Evolutionary conservation across 495 filamentous ascomycete genomes (phyloP).

Genomic region (Ramalina intermedia): DNA sequence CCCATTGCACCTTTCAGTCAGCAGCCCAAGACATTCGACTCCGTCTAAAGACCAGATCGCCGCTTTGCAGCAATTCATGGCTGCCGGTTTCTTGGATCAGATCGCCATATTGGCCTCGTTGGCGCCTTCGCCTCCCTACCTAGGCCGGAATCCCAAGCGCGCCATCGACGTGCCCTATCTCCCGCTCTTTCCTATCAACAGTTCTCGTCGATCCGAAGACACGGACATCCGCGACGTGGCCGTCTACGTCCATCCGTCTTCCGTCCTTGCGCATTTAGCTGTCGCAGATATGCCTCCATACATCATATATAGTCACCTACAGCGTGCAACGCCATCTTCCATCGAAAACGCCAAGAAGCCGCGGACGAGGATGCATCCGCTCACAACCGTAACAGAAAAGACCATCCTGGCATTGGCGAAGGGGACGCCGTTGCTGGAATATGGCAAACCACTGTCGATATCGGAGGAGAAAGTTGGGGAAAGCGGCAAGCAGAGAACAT

Average conservation of each 20-base stretch:
- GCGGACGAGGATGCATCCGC: slow-evolving; percentile 76
- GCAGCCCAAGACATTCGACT: slow-evolving; percentile 47
- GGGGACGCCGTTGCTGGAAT: slow-evolving; percentile 70
- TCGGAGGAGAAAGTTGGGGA: slow-evolving; percentile 39
- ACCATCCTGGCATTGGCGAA: slow-evolving; percentile 71
- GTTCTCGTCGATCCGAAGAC: slow-evolving; percentile 24
- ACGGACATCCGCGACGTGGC: slow-evolving; percentile 31
- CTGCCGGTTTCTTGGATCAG: slow-evolving; percentile 89
- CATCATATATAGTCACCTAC: slow-evolving; percentile 74
- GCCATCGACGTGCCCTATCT: slow-evolving; percentile 85
- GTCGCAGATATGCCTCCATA: slow-evolving; percentile 67
- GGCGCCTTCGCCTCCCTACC: slow-evolving; percentile 55
- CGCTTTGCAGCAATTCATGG: slow-evolving; percentile 77
- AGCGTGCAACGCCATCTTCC: slow-evolving; percentile 43
- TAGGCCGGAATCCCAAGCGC: slow-evolving; percentile 53
- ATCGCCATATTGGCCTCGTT: slow-evolving; percentile 88
- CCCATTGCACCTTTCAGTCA: slow-evolving; percentile 44
- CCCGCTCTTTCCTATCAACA: slow-evolving; percentile 57
- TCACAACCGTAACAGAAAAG: slow-evolving; percentile 58
- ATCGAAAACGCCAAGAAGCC: slow-evolving; percentile 36
- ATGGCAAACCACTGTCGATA: slow-evolving; percentile 82
- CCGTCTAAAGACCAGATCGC: slow-evolving; percentile 60
- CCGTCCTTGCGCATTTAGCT: slow-evolving; percentile 56
- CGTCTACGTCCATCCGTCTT: slow-evolving; percentile 80
- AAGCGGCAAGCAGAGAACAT: slow-evolving; percentile 42